Percentiles rank a stretch among this genome's conserved stretches.
Evolutionary conservation across 2,329 filamentous ascomycete species (phyloP).

Genomic region (Raffaelea albimanens): DNA sequence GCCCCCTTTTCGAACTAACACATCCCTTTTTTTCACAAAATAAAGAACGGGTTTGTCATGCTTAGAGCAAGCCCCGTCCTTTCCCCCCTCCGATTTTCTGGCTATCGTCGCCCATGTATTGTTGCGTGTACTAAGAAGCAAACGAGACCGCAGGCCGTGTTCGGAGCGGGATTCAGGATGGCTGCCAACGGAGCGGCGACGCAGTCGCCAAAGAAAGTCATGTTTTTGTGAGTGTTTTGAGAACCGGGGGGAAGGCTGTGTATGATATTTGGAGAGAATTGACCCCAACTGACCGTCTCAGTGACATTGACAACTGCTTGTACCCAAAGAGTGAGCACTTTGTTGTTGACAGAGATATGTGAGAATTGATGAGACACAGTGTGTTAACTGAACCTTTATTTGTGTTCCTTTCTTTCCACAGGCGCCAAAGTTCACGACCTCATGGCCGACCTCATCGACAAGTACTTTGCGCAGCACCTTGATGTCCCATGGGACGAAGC

Average conservation of each 20-base stretch:
- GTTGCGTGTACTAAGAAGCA: neutral
- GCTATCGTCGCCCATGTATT: conserved; percentile 4
- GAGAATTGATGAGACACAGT: no score
- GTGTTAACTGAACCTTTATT: no score
- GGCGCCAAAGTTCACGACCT: conserved; percentile 74
- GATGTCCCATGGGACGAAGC: conserved; percentile 68
- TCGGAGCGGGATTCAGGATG: conserved; percentile 4
- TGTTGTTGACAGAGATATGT: no score
- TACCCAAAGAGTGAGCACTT: conserved; percentile 66
- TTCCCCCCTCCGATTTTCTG: neutral
- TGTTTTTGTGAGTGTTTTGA: conserved; percentile 31
- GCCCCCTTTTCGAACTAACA: neutral
- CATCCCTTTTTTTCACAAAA: neutral
- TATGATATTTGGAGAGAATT: neutral
- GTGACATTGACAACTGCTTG: conserved; percentile 98
- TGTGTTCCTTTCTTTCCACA: conserved; percentile 17
- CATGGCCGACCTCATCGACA: conserved; percentile 75
- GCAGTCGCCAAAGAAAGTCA: conserved; percentile 20
- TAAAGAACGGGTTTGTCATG: conserved; percentile 14
- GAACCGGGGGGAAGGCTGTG: neutral
- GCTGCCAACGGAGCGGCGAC: neutral
- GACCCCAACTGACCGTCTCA: conserved; percentile 36
- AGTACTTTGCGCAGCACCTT: conserved; percentile 59
- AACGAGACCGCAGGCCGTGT: neutral
- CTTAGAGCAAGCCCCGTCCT: conserved; percentile 5